Percentiles rank a stretch among this genome's conserved stretches.
These are phyloP conservation scores for Exophiala mesophila DNA, from an alignment of 2,329 filamentous ascomycete genomes.

Conservation along the genomic window DNA sequence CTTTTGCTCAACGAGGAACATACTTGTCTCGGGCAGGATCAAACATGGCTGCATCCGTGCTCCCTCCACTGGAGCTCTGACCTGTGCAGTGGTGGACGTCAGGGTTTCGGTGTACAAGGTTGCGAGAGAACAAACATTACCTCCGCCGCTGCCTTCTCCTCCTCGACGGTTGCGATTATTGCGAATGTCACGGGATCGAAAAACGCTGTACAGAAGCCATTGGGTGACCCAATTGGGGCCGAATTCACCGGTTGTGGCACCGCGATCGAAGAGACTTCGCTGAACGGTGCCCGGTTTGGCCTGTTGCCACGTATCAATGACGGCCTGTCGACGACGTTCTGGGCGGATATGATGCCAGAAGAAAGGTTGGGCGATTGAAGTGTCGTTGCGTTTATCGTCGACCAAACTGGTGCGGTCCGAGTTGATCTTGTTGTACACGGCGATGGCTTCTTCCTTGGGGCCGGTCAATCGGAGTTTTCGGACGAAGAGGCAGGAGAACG, in stretches of 20 bases:
- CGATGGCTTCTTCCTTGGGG: constrained; percentile 41
- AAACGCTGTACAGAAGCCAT: constrained; percentile 45
- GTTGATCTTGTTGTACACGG: constrained; percentile 40
- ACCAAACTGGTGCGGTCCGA: constrained; percentile 37
- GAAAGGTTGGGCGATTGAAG: constrained; percentile 37
- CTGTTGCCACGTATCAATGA: constrained; percentile 40
- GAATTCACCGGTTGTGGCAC: constrained; percentile 39
- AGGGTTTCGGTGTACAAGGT: constrained; percentile 1
- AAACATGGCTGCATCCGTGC: constrained; percentile 19
- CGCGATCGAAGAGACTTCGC: constrained; percentile 37
- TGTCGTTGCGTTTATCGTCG: constrained; percentile 37
- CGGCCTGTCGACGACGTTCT: constrained; percentile 39
- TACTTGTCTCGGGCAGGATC: constrained; percentile 22
- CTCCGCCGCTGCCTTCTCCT: constrained; percentile 23
- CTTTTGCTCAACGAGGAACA: constrained; percentile 16
- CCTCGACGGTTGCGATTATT: constrained; percentile 42
- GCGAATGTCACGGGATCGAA: constrained; percentile 43
- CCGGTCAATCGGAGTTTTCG: neutral
- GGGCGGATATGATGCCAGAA: constrained; percentile 45
- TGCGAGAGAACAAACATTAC: constrained; percentile 1
- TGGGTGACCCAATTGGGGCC: constrained; percentile 44
- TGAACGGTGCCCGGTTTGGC: constrained; percentile 34
- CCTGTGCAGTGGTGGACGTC: constrained; percentile 4
- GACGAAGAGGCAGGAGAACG: neutral
- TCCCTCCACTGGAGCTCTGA: constrained; percentile 10